Conservation (phyloP, 2,329 filamentous ascomycete species). For the Diplodia seriata region DNA sequence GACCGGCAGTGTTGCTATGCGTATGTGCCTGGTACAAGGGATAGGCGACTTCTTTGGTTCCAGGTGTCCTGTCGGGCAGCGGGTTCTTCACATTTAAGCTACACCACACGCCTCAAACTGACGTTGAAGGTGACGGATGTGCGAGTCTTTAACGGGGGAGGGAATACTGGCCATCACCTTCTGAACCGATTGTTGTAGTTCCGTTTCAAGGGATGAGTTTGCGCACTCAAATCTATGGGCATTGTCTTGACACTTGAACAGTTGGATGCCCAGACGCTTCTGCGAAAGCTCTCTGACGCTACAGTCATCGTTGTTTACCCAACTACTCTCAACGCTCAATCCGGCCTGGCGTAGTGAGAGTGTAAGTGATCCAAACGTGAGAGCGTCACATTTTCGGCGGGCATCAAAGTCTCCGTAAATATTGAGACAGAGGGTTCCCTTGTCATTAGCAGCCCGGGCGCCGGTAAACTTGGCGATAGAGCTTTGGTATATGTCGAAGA, state of each 20-base stretch:
- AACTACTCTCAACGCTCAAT: background rate
- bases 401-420: no score
- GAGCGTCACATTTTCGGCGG: background rate
- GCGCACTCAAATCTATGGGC: background rate
- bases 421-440: background rate
- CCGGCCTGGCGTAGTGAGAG: slow-evolving; percentile 1
- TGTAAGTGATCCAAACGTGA: background rate
- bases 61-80: no score
- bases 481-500: background rate
- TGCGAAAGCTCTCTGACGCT: background rate
- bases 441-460: background rate
- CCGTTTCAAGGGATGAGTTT: background rate
- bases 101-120: no score
- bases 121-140: no score
- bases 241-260: background rate
- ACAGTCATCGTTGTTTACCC: background rate
- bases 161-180: background rate
- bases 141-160: no score
- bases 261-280: background rate
- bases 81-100: no score
- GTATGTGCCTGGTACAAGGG: no score
- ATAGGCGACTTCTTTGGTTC: no score
- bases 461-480: background rate
- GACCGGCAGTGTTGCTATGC: no score
- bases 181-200: background rate